Percentiles rank a stretch among this genome's conserved stretches.
phyloP scores from a whole-genome alignment of 208 protist species.

The Trypanosoma cruzi region DNA sequence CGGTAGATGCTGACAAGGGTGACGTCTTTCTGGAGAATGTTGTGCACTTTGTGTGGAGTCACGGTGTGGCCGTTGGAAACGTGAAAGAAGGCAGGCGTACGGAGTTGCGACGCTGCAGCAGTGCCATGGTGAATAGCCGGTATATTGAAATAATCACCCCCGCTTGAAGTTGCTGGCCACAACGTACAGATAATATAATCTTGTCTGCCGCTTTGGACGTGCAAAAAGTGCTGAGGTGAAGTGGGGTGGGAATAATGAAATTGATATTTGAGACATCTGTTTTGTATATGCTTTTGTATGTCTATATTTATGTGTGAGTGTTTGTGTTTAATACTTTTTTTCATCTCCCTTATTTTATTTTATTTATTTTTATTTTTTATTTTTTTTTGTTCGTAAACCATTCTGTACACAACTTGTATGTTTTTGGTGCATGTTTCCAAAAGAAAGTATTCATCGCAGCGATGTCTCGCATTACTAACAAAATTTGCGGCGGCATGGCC shows the following conservation, averaged over 20 bases:
- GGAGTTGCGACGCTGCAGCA: constrained; percentile 41
- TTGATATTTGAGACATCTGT: no score
- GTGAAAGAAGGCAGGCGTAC: constrained; percentile 24
- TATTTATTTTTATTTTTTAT: constrained; percentile 1
- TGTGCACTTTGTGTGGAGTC: constrained; percentile 45
- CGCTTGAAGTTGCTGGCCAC: neutral
- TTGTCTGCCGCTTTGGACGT: no score
- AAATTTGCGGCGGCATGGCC: constrained; percentile 62
- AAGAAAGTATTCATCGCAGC: neutral
- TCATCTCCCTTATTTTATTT: neutral
- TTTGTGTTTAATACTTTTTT: neutral
- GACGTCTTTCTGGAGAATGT: constrained; percentile 77
- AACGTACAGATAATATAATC: constrained; percentile 1
- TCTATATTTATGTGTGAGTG: no score
- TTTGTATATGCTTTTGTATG: no score
- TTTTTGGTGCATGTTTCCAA: no score
- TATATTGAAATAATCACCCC: constrained; percentile 76
- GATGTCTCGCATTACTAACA: constrained; percentile 61
- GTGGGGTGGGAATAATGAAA: neutral
- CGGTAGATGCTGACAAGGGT: constrained; percentile 69
- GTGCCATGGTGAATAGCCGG: constrained; percentile 73
- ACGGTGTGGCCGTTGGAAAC: neutral
- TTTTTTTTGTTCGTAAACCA: constrained; percentile 9
- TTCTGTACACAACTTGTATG: neutral
- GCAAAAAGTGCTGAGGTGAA: neutral